Base-by-base conservation (phyloP, 768 basidiomycete genomes). In the Termitomyces titanicus region DNA sequence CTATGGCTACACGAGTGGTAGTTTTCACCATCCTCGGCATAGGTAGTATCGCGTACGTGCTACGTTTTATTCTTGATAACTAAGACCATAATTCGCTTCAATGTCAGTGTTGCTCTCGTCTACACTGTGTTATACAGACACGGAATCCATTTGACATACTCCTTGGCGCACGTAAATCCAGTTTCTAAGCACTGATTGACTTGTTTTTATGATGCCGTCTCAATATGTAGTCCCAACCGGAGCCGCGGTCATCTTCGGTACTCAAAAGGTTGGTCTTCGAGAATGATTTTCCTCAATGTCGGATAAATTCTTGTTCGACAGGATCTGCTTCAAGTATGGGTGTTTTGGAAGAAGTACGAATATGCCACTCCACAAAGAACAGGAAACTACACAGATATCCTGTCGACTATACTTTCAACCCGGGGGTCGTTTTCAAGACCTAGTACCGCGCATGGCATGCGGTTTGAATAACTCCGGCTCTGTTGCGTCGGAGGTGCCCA, bases 181-280 rank as follows among this genome's bases (percentile, higher is more conserved):
- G n/a, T 33, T n/a, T 18, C 17, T 4, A 22, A 31, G 29, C 35
- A 22, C 38, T 43, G 22, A 17, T 13, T 12, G 24, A 24, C 34
- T 17, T 46, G 17, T 31, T 34, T 15, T 58, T 13, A 27, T 48
- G 22, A 18, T 10, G 44, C 7, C 3, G 2, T n/a, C n/a, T n/a
- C n/a, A n/a, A n/a, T n/a, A 34, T 47, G 10, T 20, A 70, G 70
- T 69, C 20, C 67, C 70, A 20, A 55, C 61, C 20, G 56, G 57
- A 34, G 63, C 66, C 2, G 67, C 66, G 2, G 48, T 69, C 13
- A 66, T 68, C 34, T 70, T 72, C 27, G 69, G 70, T 4, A 66
- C 64, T 31, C 69, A 71, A 55, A 60, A 48, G 50, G 68, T 69
- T 33, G 2, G 63, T 58, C 48, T 45, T 5, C 45, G 17, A n/a